These are phyloP conservation scores for Penicillium hesseltinei DNA, from an alignment of 2,329 filamentous ascomycete species.

Conservation along the genomic window DNA sequence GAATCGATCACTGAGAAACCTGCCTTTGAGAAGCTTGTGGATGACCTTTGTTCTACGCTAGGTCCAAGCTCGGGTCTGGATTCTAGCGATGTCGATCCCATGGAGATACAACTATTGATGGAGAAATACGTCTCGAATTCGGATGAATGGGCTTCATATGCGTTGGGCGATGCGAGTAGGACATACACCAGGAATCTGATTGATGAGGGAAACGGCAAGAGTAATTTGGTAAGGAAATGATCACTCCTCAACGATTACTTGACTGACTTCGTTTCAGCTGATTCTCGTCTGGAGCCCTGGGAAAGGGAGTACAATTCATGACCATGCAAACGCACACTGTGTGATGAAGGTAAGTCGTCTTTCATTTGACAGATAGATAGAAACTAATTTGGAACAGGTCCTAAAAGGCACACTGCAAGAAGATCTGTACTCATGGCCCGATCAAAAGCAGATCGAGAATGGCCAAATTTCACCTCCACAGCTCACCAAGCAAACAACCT, in stretches of 20 bases:
- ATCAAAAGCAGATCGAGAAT: conserved; percentile 45
- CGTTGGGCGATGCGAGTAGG: conserved; percentile 66
- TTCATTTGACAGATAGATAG: neutral
- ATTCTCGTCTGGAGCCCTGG: conserved; percentile 87
- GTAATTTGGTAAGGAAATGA: conserved; percentile 60
- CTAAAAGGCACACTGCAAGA: conserved; percentile 76
- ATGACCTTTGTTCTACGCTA: conserved; percentile 69
- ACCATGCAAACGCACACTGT: conserved; percentile 85
- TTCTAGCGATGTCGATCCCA: conserved; percentile 76
- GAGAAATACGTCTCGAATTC: conserved; percentile 66
- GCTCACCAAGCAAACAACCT: conserved; percentile 65
- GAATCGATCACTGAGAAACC: conserved; percentile 10
- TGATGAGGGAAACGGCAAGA: conserved; percentile 82
- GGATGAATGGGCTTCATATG: conserved; percentile 71
- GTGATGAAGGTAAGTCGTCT: conserved; percentile 66
- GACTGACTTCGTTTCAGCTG: conserved; percentile 54
- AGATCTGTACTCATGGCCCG: conserved; percentile 75
- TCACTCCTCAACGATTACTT: conserved; percentile 4
- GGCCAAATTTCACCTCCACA: conserved; percentile 55
- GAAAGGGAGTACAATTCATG: conserved; percentile 80
- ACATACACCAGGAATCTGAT: conserved; percentile 87
- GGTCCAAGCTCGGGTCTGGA: conserved; percentile 79
- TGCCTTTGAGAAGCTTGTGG: conserved; percentile 67
- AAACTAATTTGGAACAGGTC: conserved; percentile 49
- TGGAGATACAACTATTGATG: conserved; percentile 71